These are phyloP conservation scores for Hypoxylon crocopeplum DNA, from an alignment of 495 filamentous ascomycete genomes.

Conservation along the genomic window DNA sequence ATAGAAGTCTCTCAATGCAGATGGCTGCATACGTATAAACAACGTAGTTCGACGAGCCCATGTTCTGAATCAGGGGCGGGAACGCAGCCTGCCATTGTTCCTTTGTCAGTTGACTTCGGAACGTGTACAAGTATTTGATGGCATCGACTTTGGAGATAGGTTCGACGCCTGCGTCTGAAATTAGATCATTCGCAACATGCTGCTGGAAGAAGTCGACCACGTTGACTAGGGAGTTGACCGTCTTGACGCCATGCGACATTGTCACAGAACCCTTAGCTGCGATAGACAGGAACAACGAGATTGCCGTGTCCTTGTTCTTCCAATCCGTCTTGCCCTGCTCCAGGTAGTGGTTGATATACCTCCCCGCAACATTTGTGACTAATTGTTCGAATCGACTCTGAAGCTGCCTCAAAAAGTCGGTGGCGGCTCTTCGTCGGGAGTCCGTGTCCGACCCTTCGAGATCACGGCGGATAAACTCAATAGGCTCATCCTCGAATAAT, in stretches of 20 bases:
- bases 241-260: constrained; percentile 82
- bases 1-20: constrained; percentile 87
- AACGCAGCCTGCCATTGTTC: constrained; percentile 88
- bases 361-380: constrained; percentile 80
- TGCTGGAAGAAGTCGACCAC: constrained; percentile 92
- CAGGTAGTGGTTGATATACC: constrained; percentile 82
- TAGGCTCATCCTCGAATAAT: constrained; percentile 96
- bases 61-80: constrained; percentile 85
- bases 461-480: constrained; percentile 96
- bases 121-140: constrained; percentile 95
- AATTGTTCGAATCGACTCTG: constrained; percentile 84
- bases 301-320: constrained; percentile 96
- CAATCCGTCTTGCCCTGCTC: constrained; percentile 76
- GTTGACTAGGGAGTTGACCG: constrained; percentile 82
- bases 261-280: constrained; percentile 90
- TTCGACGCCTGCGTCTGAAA: constrained; percentile 67
- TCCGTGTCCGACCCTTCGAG: constrained; percentile 96
- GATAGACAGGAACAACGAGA: constrained; percentile 93
- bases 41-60: constrained; percentile 87
- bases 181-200: constrained; percentile 83
- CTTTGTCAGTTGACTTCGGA: constrained; percentile 87
- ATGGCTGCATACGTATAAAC: constrained; percentile 98
- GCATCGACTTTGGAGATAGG: constrained; percentile 95
- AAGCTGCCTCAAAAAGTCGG: constrained; percentile 87
- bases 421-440: constrained; percentile 87